Evolutionary conservation across 2,329 filamentous ascomycete species (phyloP).

Genomic region (Scedosporium apiospermum): DNA sequence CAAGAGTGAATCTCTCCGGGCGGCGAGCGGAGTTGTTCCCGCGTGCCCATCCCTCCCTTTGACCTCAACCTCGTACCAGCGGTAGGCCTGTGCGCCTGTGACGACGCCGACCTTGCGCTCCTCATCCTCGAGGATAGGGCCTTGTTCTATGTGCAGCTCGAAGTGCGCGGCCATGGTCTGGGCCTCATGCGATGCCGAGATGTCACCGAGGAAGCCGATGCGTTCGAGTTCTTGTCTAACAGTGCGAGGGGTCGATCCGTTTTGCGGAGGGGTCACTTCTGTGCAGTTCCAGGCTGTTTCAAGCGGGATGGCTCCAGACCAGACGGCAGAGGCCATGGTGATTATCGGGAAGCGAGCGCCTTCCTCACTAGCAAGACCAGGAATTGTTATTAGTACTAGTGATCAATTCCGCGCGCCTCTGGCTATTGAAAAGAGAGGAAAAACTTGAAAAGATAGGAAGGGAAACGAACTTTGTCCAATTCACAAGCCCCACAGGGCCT

Average conservation of each 20-base stretch:
- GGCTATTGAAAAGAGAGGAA: background rate
- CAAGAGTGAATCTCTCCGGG: constrained; percentile 21
- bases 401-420: too few species aligned
- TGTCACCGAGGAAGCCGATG: constrained; percentile 59
- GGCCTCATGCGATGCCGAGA: constrained; percentile 16
- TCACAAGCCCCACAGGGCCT: constrained; percentile 63
- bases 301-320: constrained; percentile 58
- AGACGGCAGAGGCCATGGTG: constrained; percentile 68
- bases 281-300: constrained; percentile 51
- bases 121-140: constrained; percentile 55
- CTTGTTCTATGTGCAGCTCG: constrained; percentile 80
- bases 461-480: constrained; percentile 58
- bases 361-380: constrained; percentile 51
- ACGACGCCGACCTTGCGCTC: constrained; percentile 21
- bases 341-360: constrained; percentile 69
- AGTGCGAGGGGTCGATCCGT: constrained; percentile 9
- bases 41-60: constrained; percentile 20
- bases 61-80: constrained; percentile 21
- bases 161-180: constrained; percentile 66
- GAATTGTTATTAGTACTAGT: background rate
- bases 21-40: constrained; percentile 20
- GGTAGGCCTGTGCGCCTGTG: constrained; percentile 21
- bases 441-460: background rate
- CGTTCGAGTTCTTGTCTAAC: constrained; percentile 46
- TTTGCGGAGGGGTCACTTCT: constrained; percentile 32